Conservation (phyloP, 192 early-diverging fungal species). For the Backusella tuberculispora region DNA sequence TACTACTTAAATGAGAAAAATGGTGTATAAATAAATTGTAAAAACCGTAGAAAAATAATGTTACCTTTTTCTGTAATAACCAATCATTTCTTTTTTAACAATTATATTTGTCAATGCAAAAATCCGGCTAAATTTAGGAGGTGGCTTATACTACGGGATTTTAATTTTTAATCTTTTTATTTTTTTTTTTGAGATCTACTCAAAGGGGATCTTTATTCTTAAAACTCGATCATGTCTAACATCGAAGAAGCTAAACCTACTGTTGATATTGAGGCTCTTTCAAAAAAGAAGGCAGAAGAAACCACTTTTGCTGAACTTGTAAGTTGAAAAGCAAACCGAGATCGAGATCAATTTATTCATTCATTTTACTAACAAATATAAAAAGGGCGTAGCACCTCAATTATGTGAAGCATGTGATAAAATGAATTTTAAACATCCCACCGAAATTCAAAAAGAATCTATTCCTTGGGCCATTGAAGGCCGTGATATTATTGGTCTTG, state of each 20-base stretch:
- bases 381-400: conserved; percentile 82
- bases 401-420: conserved; percentile 89
- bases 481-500: conserved; percentile 96
- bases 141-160: neutral
- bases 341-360: neutral
- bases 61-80: too few relatives aligned
- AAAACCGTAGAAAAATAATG: too few relatives aligned
- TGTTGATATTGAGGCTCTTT: conserved; percentile 33
- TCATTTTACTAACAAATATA: neutral
- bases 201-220: conserved; percentile 7
- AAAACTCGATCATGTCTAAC: neutral
- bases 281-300: conserved; percentile 32
- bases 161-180: neutral
- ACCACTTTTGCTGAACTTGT: conserved; percentile 41
- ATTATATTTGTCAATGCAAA: too few relatives aligned
- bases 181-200: neutral
- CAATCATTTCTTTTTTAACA: too few relatives aligned
- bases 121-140: too few relatives aligned
- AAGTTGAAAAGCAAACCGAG: neutral
- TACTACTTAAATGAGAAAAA: too few relatives aligned
- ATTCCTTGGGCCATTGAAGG: conserved; percentile 93
- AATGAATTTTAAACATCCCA: conserved; percentile 85
- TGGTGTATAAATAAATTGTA: too few relatives aligned
- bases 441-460: conserved; percentile 89
- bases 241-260: neutral